Base-by-base conservation (phyloP, 495 filamentous ascomycete species). In the Penicillium cataractarum region DNA sequence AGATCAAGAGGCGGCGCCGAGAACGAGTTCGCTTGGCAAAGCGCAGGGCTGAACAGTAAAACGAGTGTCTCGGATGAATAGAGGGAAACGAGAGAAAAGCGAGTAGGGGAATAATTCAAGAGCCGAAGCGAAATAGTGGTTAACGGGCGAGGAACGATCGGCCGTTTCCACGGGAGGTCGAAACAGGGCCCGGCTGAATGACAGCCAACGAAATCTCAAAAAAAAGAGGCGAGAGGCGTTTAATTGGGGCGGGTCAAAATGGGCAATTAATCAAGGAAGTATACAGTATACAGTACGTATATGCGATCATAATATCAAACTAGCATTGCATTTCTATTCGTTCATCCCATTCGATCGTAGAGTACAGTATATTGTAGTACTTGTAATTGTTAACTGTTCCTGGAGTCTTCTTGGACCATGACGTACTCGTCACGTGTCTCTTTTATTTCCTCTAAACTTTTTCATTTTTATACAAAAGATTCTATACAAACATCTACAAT, bases 141-240 rank as follows among this genome's bases (percentile, higher is more conserved):
- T 49, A 40, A 64, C 55, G 61, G 65, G 61, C 53, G 22, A 66
- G 56, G 61, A 62, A 62, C 62, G 65, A 68, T 65, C 65, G 42
- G 19, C 21, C 5, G 58, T 58, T 68, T 62, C 65, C 65, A 62
- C 65, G 65, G 65, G 48, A 51, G n/a, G 10, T 51, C 33, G 33
- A 55, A 66, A 21, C 40, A 44, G 19, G 40, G 10, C 17, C 6
- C 37, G n/a, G n/a, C n/a, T n/a, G n/a, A n/a, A n/a, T n/a, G n/a
- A n/a, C n/a, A n/a, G n/a, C n/a, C n/a, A n/a, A n/a, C n/a, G n/a
- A n/a, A n/a, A n/a, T n/a, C n/a, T n/a, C n/a, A n/a, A n/a, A n/a
- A n/a, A n/a, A 24, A 49, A 6, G 24, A 8, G 46, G 6, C 24
- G n/a, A 50, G 46, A 50, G 22, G 22, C 46, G 26, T 50, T 8